Evolutionary conservation across 2,329 filamentous ascomycete species (phyloP).

Genomic region (Endocalyx cinctus): DNA sequence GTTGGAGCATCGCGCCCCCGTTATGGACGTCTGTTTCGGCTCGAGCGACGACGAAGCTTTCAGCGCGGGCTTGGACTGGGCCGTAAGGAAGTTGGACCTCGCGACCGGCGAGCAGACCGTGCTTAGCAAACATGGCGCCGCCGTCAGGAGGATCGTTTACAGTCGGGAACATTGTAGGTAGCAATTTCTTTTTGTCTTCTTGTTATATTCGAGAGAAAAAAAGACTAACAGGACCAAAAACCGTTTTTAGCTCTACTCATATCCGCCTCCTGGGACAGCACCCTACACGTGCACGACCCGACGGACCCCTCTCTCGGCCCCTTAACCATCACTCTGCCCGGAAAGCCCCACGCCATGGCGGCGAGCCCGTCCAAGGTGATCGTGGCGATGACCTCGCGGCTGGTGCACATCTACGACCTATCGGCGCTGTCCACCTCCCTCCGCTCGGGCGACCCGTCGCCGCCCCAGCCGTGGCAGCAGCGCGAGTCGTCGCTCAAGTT

Average conservation of each 20-base stretch:
- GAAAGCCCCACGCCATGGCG: constrained; percentile 85
- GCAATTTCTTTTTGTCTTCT: constrained; percentile 18
- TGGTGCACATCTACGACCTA: constrained; percentile 94
- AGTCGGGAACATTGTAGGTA: constrained; percentile 67
- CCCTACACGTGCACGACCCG: constrained; percentile 76
- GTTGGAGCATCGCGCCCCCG: constrained; percentile 76
- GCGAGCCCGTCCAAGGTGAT: constrained; percentile 76
- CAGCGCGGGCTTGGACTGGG: constrained; percentile 80
- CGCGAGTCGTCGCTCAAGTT: constrained; percentile 94
- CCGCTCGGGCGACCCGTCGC: constrained; percentile 41
- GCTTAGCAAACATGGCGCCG: constrained; percentile 72
- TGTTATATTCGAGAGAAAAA: too few relatives aligned
- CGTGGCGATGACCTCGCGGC: constrained; percentile 89
- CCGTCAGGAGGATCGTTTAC: constrained; percentile 81
- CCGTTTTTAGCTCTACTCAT: constrained; percentile 74
- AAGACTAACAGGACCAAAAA: too few relatives aligned
- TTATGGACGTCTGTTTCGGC: constrained; percentile 90
- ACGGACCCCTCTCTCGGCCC: constrained; percentile 46
- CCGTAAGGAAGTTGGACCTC: constrained; percentile 73
- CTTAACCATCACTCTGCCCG: constrained; percentile 67
- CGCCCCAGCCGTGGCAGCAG: constrained; percentile 77
- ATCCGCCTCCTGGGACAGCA: constrained; percentile 91
- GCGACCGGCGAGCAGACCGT: constrained; percentile 66
- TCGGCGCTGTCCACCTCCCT: constrained; percentile 57
- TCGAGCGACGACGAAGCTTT: constrained; percentile 78